phyloP scores from a whole-genome alignment of 2,329 filamentous ascomycete genomes.

The Helotiales sp. region DNA sequence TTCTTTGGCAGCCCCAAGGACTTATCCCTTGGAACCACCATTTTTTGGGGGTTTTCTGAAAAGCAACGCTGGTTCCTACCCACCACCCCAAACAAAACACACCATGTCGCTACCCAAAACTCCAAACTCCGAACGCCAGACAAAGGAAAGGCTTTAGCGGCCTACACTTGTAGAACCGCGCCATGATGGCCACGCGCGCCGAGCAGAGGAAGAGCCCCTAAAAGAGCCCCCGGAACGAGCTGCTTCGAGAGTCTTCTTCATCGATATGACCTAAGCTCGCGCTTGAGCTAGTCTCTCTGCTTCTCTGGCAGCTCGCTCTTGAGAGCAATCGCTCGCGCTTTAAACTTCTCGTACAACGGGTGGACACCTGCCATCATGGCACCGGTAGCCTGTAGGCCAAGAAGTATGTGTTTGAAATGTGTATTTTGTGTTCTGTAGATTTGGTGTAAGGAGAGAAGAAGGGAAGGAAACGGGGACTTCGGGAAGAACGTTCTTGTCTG shows the following conservation, averaged over 20 bases:
- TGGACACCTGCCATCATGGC: not conserved
- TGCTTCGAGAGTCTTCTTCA: slow-evolving; percentile 7
- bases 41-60: not conserved
- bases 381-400: not conserved
- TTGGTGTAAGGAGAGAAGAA: not conserved
- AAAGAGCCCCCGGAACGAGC: slow-evolving; percentile 2
- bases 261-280: slow-evolving; percentile 5
- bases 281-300: not conserved
- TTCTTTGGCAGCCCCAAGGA: slow-evolving; percentile 3
- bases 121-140: slow-evolving; percentile 3
- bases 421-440: not conserved
- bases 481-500: not conserved
- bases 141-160: slow-evolving; percentile 8
- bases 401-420: not conserved
- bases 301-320: not conserved
- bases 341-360: slow-evolving; percentile 1
- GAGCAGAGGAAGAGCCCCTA: slow-evolving; percentile 10
- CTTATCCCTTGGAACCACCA: slow-evolving; percentile 1
- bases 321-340: not conserved
- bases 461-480: not conserved
- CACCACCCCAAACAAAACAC: slow-evolving; percentile 2
- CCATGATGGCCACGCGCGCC: slow-evolving; percentile 2
- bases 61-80: not conserved
- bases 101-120: not conserved
- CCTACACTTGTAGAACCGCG: not conserved